These are phyloP conservation scores for Chenopodium suecicum DNA, from an alignment of 148 eudicot species.

Conservation along the genomic window DNA sequence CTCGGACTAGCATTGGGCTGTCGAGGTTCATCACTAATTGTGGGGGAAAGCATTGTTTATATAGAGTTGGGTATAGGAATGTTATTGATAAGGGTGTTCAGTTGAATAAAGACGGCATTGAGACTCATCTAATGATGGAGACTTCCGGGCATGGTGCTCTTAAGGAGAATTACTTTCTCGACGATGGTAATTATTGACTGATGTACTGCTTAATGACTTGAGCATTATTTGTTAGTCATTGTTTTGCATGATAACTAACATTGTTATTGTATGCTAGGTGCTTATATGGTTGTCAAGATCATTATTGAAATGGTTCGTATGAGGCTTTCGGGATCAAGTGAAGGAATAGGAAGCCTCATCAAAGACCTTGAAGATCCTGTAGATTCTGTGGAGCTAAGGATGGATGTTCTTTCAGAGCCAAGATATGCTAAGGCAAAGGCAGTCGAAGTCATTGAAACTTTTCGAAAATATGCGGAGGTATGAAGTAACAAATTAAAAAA, in stretches of 20 bases:
- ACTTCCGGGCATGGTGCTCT: constrained; percentile 93
- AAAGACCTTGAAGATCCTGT: constrained; percentile 79
- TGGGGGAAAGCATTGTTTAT: constrained; percentile 83
- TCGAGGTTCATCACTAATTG: constrained; percentile 53
- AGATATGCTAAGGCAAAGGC: constrained; percentile 81
- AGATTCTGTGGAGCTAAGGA: constrained; percentile 73
- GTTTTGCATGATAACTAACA: no score
- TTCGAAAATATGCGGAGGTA: constrained; percentile 67
- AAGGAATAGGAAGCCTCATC: constrained; percentile 84
- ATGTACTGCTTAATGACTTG: neutral
- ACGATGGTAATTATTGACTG: constrained; percentile 57
- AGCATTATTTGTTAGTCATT: no score
- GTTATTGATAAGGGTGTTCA: constrained; percentile 86
- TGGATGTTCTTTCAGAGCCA: constrained; percentile 69
- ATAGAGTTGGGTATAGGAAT: constrained; percentile 87
- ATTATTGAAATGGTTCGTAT: constrained; percentile 93
- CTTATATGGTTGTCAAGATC: constrained; percentile 91
- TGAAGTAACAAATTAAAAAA: neutral
- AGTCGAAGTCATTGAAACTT: constrained; percentile 62
- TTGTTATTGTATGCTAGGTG: constrained; percentile 40
- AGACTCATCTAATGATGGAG: constrained; percentile 87
- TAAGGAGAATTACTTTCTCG: constrained; percentile 86
- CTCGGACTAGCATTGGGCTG: constrained; percentile 77
- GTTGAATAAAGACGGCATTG: constrained; percentile 61
- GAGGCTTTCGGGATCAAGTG: constrained; percentile 68